Conservation (phyloP, 306 rosid genomes). For the Glycyrrhiza uralensis region DNA sequence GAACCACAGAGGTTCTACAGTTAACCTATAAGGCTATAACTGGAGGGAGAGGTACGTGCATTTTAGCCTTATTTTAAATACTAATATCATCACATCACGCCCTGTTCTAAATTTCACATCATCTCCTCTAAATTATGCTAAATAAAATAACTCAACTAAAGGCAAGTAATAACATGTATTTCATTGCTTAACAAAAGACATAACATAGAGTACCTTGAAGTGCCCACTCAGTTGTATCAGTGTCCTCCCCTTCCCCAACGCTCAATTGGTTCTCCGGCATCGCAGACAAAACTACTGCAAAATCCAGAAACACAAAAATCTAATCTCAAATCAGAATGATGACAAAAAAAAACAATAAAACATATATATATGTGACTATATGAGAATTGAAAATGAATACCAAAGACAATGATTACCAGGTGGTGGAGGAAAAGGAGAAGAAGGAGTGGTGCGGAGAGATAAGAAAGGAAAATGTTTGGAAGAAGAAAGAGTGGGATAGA, state of each 20-base stretch:
- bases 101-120: not conserved
- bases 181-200: not conserved
- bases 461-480: constrained; percentile 15
- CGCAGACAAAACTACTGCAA: constrained; percentile 51
- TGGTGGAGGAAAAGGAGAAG: constrained; percentile 30
- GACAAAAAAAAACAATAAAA: not conserved
- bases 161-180: not conserved
- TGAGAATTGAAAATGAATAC: not conserved
- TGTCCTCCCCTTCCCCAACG: constrained; percentile 41
- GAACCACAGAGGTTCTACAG: not conserved
- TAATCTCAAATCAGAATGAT: not conserved
- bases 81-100: not conserved
- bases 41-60: not conserved
- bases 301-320: not conserved
- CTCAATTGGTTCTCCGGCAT: constrained; percentile 63
- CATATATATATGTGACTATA: not conserved
- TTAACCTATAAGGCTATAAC: not conserved
- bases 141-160: not conserved
- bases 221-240: constrained; percentile 62
- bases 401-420: constrained; percentile 24
- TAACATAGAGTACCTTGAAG: constrained; percentile 56
- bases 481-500: not conserved
- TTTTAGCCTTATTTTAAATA: not conserved
- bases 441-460: constrained; percentile 27
- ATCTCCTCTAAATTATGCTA: not conserved